These are phyloP conservation scores for Tilletia indica DNA, from an alignment of 1,284 basidiomycete species.

Conservation along the genomic window DNA sequence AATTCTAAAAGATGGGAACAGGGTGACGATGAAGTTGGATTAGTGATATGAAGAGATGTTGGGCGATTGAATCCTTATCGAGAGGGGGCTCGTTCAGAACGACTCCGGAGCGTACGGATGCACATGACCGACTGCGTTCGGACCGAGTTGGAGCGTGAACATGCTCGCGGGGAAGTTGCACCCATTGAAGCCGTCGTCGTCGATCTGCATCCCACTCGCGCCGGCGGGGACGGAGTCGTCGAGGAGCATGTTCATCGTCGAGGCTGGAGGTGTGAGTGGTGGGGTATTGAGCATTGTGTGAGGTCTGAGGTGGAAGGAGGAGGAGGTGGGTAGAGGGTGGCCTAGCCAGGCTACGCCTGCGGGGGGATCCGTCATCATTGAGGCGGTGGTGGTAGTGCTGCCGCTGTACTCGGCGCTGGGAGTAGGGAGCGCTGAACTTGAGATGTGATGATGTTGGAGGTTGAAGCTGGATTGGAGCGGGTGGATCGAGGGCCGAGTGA, in stretches of 20 bases:
- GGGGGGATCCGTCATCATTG: no score
- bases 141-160: slow-evolving; percentile 1
- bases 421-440: neutral
- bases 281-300: neutral
- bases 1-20: no score
- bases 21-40: no score
- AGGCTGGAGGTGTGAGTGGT: neutral
- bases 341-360: slow-evolving; percentile 4
- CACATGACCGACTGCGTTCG: neutral
- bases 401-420: neutral
- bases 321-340: neutral
- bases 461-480: neutral
- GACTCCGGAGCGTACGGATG: neutral
- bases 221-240: no score
- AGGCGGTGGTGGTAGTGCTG: no score
- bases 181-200: neutral
- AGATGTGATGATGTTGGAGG: neutral
- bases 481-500: neutral
- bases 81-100: no score
- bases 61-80: neutral
- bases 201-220: neutral
- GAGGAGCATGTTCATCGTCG: slow-evolving; percentile 2
- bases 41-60: neutral
- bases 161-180: slow-evolving; percentile 3
- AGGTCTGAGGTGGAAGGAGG: no score